Base-by-base conservation (phyloP, 2,329 filamentous ascomycete species). In the Aureobasidium sp. region DNA sequence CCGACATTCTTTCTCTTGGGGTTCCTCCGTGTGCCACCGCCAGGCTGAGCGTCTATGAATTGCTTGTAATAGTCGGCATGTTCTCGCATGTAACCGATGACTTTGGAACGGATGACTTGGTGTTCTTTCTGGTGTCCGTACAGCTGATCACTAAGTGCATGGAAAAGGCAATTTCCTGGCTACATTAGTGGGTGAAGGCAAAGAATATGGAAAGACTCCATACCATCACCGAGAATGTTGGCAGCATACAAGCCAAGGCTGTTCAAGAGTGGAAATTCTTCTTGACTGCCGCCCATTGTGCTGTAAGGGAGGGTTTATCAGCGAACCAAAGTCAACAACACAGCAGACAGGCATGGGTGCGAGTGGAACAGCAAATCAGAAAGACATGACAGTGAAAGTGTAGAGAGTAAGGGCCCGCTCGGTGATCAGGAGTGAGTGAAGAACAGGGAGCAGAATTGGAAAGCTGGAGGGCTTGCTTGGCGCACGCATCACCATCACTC, bases 91-190 rank as follows among this genome's bases (percentile, higher is more conserved):
- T 88, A 84, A 63, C 81, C 73, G 66, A 87, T 83, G 56, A 87
- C 79, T 50, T 73, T 75, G 53, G 77, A 75, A 56, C 87, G 85
- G 68, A 89, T 84, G 67, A 82, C 77, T 61, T 75, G 71, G 69
- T 85, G 82, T 65, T 81, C 77, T 63, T 79, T 75, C 68, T 85
- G 82, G 69, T 82, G 74, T 65, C 84, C 86, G 70, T 84, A 87
- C 58, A 88, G 73, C 76, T 89, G 85, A 70, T 88, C 84, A 66
- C 84, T 85, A 42, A 88, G 77, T 64, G 85, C 85, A 72, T 85
- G 84, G 76, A 88, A 88, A 41, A 88, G 80, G 73, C 86, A 88
- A 75, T 88, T 88, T 67, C 85, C 86, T 88, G 67, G 46, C 27
- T 37, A 44, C 15, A 53, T 55, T 52, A 63, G 50, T 47, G 44